A percentile compares a stretch with the other conserved stretches of the same genome.
Conservation (phyloP, 805 yeast species). For the Komagataella populi region DNA sequence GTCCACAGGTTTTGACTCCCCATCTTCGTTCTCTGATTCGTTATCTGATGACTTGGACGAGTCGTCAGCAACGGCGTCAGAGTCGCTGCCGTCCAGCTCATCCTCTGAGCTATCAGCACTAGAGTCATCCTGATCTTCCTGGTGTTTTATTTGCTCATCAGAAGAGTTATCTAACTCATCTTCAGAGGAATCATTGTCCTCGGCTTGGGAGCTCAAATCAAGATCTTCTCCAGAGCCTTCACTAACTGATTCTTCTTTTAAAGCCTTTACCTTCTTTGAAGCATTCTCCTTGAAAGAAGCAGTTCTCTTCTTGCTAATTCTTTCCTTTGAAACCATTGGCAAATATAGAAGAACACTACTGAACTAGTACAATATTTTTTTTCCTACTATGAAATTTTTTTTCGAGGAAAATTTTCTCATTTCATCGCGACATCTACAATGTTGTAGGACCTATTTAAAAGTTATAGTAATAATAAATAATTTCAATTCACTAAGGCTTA, state of each 20-base stretch:
- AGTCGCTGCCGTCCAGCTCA: conserved; percentile 14
- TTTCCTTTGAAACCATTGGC: background rate
- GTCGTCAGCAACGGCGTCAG: conserved; percentile 12
- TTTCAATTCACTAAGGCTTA: background rate
- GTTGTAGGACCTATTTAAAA: background rate
- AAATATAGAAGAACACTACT: background rate
- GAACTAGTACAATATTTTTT: conserved; percentile 1
- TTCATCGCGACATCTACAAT: conserved; percentile 10
- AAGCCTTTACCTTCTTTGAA: conserved; percentile 13
- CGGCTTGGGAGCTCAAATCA: conserved; percentile 8
- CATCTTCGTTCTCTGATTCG: conserved; percentile 12
- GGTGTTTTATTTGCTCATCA: conserved; percentile 16
- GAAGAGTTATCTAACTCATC: conserved; percentile 13
- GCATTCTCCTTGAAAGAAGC: conserved; percentile 7
- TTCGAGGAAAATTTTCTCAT: conserved; percentile 12
- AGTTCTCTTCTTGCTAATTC: background rate
- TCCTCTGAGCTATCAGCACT: conserved; percentile 16
- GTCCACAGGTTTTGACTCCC: conserved; percentile 14
- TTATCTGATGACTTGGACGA: background rate
- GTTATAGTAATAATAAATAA: background rate
- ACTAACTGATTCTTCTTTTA: conserved; percentile 11
- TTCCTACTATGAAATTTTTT: background rate
- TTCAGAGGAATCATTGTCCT: conserved; percentile 5
- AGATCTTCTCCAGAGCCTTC: conserved; percentile 13
- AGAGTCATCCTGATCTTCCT: conserved; percentile 13